Conservation (phyloP, 345 rosid genomes). For the Acer campestre region DNA sequence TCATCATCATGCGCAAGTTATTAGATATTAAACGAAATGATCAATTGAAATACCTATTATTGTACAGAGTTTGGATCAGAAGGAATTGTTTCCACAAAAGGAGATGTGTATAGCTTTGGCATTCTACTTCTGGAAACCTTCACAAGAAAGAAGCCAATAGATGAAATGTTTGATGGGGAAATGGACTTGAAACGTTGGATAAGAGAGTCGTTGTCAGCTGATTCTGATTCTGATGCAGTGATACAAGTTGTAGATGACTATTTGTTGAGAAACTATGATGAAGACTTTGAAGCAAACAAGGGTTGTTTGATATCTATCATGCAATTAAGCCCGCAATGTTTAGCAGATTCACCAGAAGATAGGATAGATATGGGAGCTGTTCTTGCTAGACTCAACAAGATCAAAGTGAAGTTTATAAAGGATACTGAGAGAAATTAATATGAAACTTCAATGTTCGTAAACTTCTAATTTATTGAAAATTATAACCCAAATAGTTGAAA, state of each 20-base stretch:
- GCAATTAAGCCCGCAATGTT: not conserved
- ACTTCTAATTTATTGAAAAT: too few relatives aligned
- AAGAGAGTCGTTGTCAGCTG: not conserved
- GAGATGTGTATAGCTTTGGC: too few relatives aligned
- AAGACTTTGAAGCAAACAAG: not conserved
- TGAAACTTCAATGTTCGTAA: too few relatives aligned
- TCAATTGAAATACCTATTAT: too few relatives aligned
- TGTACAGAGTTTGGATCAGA: too few relatives aligned
- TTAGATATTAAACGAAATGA: too few relatives aligned
- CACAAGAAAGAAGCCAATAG: not conserved
- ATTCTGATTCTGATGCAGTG: not conserved
- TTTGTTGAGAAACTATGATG: not conserved
- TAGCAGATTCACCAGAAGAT: not conserved
- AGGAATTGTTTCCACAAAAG: too few relatives aligned
- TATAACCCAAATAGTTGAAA: too few relatives aligned
- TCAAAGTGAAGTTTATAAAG: not conserved
- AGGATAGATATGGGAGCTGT: conserved; percentile 1
- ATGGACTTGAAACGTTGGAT: not conserved
- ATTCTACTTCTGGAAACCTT: too few relatives aligned
- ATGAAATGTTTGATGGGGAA: not conserved
- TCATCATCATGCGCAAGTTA: too few relatives aligned
- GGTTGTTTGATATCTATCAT: not conserved
- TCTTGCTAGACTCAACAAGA: not conserved
- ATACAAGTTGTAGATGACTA: not conserved
- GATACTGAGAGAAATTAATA: too few relatives aligned